Evolutionary conservation across 768 basidiomycete species (phyloP).

Genomic region (Albatrellus ellisii): DNA sequence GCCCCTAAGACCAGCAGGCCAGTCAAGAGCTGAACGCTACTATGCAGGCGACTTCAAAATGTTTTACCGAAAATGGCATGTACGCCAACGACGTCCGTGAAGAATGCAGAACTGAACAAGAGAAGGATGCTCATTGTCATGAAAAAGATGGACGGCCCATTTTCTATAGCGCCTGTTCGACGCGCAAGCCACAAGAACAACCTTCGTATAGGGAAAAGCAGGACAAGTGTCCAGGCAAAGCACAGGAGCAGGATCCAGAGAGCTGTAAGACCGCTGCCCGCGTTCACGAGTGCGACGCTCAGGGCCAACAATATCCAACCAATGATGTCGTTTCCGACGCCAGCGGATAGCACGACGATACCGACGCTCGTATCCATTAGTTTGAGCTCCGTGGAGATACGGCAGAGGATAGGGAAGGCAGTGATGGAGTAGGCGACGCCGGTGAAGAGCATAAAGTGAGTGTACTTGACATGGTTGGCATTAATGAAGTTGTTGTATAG

Average conservation of each 20-base stretch:
- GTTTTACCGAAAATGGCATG: conserved; percentile 75
- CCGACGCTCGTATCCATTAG: conserved; percentile 87
- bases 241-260: conserved; percentile 75
- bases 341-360: conserved; percentile 84
- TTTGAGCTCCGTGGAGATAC: conserved; percentile 85
- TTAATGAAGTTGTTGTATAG: conserved; percentile 70
- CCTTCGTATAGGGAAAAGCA: conserved; percentile 53
- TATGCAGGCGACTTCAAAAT: not conserved
- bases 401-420: conserved; percentile 75
- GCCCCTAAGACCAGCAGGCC: conserved; percentile 40
- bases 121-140: conserved; percentile 78
- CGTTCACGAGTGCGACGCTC: conserved; percentile 86
- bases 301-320: conserved; percentile 80
- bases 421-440: conserved; percentile 87
- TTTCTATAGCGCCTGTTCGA: conserved; percentile 67
- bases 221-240: conserved; percentile 67
- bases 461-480: conserved; percentile 44
- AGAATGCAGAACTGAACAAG: conserved; percentile 79
- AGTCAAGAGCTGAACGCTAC: not conserved
- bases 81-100: conserved; percentile 88
- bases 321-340: conserved; percentile 75
- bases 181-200: conserved; percentile 61
- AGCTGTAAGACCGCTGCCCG: conserved; percentile 69
- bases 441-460: conserved; percentile 89
- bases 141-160: conserved; percentile 76